A percentile compares a stretch with the other conserved stretches of the same genome.
Evolutionary conservation across 1,284 basidiomycete genomes (phyloP).

Genomic region (Cutaneotrichosporon arboriforme): DNA sequence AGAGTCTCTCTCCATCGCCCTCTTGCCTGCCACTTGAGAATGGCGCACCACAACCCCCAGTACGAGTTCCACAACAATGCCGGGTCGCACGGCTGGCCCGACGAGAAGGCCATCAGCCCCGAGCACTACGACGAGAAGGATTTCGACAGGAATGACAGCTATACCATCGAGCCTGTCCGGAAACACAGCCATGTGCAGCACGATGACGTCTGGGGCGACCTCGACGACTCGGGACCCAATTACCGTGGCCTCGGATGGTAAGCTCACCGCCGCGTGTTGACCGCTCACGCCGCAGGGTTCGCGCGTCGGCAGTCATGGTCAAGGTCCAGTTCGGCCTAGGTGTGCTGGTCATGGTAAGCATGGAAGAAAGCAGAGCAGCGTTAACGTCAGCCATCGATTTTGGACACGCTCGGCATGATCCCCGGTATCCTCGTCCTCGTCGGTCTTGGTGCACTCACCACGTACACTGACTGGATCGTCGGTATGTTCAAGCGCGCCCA

Average conservation of each 20-base stretch:
- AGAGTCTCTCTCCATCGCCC: no score
- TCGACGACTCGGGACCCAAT: constrained; percentile 37
- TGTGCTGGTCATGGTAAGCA: constrained; percentile 27
- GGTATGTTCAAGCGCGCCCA: constrained; percentile 22
- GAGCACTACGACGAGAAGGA: not conserved
- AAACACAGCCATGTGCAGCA: not conserved
- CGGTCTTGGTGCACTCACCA: constrained; percentile 26
- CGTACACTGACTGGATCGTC: constrained; percentile 21
- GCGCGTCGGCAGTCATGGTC: constrained; percentile 31
- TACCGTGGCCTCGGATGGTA: constrained; percentile 38
- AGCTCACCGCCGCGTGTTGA: not conserved
- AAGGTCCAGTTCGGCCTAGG: constrained; percentile 43
- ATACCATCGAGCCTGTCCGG: not conserved
- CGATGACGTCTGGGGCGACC: constrained; percentile 42
- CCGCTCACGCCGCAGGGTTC: constrained; percentile 19
- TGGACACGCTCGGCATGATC: constrained; percentile 27
- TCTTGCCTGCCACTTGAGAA: no score
- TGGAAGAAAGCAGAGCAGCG: no score
- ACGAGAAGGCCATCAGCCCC: no score
- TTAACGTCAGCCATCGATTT: constrained; percentile 17
- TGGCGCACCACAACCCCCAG: no score
- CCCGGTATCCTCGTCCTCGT: constrained; percentile 33
- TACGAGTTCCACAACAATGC: no score
- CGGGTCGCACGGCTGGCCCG: no score
- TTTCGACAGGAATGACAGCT: not conserved